Evolutionary conservation across 345 rosid genomes (phyloP).

Genomic region (Aethionema arabicum): DNA sequence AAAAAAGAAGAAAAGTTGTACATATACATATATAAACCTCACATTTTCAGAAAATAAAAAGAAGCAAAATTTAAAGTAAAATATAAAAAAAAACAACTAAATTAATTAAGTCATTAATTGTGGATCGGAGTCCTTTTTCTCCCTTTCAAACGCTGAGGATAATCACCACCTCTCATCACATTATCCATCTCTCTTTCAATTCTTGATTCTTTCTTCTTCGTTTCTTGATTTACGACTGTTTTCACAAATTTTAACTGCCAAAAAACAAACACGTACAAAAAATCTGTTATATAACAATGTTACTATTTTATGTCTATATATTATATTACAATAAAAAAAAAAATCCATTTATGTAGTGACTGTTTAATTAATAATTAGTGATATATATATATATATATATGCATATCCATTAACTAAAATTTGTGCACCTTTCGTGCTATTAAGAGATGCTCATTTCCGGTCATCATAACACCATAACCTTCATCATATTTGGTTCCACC

Average conservation of each 20-base stretch:
- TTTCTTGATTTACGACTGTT: not conserved
- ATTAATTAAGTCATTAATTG: conserved; percentile 18
- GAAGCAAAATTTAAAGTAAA: no score
- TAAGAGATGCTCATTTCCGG: conserved; percentile 20
- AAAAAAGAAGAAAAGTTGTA: conserved; percentile 1
- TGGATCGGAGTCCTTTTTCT: conserved; percentile 39
- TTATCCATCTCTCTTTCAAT: conserved; percentile 28
- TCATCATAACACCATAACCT: conserved; percentile 19
- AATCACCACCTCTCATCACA: conserved; percentile 34
- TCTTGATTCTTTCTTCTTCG: conserved; percentile 17
- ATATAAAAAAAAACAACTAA: no score
- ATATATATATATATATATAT: no score
- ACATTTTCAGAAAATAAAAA: not conserved
- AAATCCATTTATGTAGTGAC: no score
- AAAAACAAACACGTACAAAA: not conserved
- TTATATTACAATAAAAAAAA: no score
- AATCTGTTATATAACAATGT: no score
- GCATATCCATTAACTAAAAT: no score
- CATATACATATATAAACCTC: conserved; percentile 2
- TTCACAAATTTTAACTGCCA: conserved; percentile 18
- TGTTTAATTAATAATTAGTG: no score
- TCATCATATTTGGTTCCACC: conserved; percentile 30
- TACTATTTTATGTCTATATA: no score
- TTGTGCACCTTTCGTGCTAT: conserved; percentile 34
- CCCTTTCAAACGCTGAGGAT: conserved; percentile 34